Evolutionary conservation across 495 filamentous ascomycete species (phyloP).

Genomic region (Aspergillus conjunctus): DNA sequence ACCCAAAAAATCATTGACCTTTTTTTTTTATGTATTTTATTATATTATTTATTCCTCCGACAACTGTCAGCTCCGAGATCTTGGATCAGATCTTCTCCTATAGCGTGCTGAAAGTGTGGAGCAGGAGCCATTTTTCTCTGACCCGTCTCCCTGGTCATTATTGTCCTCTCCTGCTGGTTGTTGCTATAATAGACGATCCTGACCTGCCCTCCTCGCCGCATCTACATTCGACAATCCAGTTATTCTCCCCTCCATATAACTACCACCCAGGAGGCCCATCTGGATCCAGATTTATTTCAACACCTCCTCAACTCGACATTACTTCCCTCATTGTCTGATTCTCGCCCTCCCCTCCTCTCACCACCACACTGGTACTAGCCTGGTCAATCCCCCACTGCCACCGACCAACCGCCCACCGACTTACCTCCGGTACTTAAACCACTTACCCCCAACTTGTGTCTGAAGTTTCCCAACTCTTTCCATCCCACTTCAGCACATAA

Average conservation of each 20-base stretch:
- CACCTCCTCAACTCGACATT: not conserved
- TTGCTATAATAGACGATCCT: conserved; percentile 29
- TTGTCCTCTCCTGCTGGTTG: conserved; percentile 26
- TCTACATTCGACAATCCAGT: conserved; percentile 20
- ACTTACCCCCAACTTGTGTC: conserved; percentile 7
- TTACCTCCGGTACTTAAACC: not conserved
- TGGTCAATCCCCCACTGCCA: conserved; percentile 1
- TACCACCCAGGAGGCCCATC: conserved; percentile 21
- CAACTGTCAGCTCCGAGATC: conserved; percentile 53
- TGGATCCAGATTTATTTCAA: conserved; percentile 11
- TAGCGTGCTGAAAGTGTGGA: conserved; percentile 44
- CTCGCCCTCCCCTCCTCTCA: not conserved
- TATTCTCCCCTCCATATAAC: conserved; percentile 26
- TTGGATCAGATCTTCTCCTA: conserved; percentile 52
- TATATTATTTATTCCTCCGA: conserved; percentile 33
- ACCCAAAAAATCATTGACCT: not conserved
- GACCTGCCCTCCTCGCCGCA: conserved; percentile 21
- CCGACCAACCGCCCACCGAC: conserved; percentile 7
- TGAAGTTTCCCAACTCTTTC: conserved; percentile 6
- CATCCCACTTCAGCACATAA: not conserved
- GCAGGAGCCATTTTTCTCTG: conserved; percentile 40
- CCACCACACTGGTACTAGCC: not conserved
- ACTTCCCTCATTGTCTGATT: not conserved
- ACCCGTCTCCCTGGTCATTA: conserved; percentile 47
- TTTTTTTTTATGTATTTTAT: conserved; percentile 16